phyloP scores from a whole-genome alignment of 1,284 basidiomycete species.

The Ceratobasidium sp. region DNA sequence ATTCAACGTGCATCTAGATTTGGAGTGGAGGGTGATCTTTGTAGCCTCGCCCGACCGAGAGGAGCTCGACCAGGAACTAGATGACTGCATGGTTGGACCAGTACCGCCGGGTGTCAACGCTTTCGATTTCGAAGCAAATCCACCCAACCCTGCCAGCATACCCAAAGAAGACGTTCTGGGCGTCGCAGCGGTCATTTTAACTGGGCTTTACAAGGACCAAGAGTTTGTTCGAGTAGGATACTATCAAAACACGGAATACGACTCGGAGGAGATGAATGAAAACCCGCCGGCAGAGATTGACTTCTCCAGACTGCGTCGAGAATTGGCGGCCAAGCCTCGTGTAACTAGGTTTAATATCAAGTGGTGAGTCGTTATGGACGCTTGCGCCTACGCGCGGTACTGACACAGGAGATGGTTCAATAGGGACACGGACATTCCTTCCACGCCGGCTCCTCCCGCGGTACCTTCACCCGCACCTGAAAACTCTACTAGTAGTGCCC shows the following conservation, averaged over 20 bases:
- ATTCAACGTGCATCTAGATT: constrained; percentile 61
- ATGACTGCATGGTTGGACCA: constrained; percentile 94
- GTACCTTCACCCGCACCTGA: constrained; percentile 48
- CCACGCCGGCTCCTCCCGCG: constrained; percentile 57
- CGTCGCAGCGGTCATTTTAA: constrained; percentile 89
- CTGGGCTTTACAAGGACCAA: constrained; percentile 89
- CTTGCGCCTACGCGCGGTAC: constrained; percentile 3
- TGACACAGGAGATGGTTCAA: constrained; percentile 10
- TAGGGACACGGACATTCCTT: constrained; percentile 67
- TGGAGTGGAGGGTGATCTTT: constrained; percentile 98
- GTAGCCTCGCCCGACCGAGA: constrained; percentile 93
- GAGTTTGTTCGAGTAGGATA: constrained; percentile 99
- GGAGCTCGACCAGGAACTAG: constrained; percentile 93
- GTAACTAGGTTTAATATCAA: constrained; percentile 86
- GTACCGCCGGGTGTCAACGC: constrained; percentile 95
- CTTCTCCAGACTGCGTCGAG: constrained; percentile 82
- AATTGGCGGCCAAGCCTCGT: constrained; percentile 90
- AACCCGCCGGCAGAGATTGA: constrained; percentile 70
- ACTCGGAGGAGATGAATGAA: constrained; percentile 87
- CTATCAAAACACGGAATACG: constrained; percentile 99
- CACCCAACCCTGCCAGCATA: constrained; percentile 76
- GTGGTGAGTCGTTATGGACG: constrained; percentile 60
- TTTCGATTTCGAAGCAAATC: constrained; percentile 89
- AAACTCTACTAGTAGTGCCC: constrained; percentile 44
- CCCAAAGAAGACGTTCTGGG: constrained; percentile 85